Conservation (phyloP, 495 filamentous ascomycete genomes). For the Penicillium roqueforti region DNA sequence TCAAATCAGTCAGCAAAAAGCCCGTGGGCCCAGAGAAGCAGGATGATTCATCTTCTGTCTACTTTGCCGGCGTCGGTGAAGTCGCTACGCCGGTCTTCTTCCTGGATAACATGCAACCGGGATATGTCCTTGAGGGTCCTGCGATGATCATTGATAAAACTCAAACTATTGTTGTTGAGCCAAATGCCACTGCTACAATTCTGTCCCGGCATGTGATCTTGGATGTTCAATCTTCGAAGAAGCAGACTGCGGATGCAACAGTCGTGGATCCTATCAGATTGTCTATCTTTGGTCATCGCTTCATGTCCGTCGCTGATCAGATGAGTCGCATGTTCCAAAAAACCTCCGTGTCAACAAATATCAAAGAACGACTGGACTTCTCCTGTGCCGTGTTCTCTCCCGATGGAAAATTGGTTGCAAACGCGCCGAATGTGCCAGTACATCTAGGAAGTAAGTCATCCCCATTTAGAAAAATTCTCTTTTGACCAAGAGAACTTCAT, state of each 20-base stretch:
- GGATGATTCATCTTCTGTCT: slow-evolving; percentile 4
- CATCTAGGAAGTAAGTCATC: slow-evolving; percentile 56
- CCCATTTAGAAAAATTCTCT: too few relatives aligned
- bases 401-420: slow-evolving; percentile 76
- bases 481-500: too few relatives aligned
- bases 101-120: too few relatives aligned
- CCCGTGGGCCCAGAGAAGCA: neutral
- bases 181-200: slow-evolving; percentile 48
- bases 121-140: slow-evolving; percentile 49
- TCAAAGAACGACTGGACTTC: slow-evolving; percentile 89
- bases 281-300: slow-evolving; percentile 83
- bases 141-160: slow-evolving; percentile 89
- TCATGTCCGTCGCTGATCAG: slow-evolving; percentile 94
- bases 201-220: slow-evolving; percentile 69
- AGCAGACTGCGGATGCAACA: slow-evolving; percentile 50
- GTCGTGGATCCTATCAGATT: slow-evolving; percentile 71
- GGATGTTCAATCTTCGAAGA: slow-evolving; percentile 61
- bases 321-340: slow-evolving; percentile 89
- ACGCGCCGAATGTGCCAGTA: slow-evolving; percentile 75
- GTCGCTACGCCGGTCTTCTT: too few relatives aligned
- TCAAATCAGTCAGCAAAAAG: neutral
- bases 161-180: slow-evolving; percentile 87
- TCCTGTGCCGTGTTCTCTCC: slow-evolving; percentile 86
- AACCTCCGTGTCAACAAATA: slow-evolving; percentile 86
- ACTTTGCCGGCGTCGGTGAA: too few relatives aligned